A percentile compares a stretch with the other conserved stretches of the same genome.
phyloP scores from a whole-genome alignment of 768 basidiomycete genomes.

The Boletus edulis region DNA sequence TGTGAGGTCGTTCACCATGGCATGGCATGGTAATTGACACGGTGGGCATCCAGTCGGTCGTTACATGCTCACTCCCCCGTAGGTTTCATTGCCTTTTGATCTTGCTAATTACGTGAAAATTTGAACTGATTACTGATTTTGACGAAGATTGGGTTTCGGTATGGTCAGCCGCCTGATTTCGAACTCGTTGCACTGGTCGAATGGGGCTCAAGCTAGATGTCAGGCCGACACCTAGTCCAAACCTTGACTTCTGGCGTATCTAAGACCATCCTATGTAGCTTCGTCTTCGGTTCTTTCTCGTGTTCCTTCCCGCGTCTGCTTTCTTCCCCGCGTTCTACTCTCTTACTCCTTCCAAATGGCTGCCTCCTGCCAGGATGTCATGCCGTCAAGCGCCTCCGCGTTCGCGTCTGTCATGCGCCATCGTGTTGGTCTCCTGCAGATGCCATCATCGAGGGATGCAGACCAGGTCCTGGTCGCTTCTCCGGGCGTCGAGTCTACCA shows the following conservation, averaged over 20 bases:
- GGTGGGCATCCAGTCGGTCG: neutral
- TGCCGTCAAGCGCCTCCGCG: neutral
- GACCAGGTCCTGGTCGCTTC: neutral
- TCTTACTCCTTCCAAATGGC: conserved; percentile 1
- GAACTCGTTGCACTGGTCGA: neutral
- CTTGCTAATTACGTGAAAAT: neutral
- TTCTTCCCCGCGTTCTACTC: neutral
- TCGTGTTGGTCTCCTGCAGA: neutral
- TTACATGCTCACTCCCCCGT: neutral
- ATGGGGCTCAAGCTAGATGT: neutral
- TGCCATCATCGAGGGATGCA: neutral
- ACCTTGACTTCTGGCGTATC: neutral
- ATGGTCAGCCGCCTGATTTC: neutral
- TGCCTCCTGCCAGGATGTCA: neutral
- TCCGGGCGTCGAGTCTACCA: neutral
- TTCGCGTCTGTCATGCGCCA: neutral
- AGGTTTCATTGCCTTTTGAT: neutral
- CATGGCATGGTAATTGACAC: neutral
- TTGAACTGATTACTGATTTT: neutral
- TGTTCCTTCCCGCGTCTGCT: neutral
- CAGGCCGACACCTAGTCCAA: neutral
- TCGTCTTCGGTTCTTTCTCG: neutral
- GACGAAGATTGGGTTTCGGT: neutral
- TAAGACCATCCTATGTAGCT: neutral
- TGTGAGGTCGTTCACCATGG: conserved; percentile 5